These are phyloP conservation scores for Magnusiomyces fungicola DNA, from an alignment of 1,139 yeast genomes.

Conservation along the genomic window DNA sequence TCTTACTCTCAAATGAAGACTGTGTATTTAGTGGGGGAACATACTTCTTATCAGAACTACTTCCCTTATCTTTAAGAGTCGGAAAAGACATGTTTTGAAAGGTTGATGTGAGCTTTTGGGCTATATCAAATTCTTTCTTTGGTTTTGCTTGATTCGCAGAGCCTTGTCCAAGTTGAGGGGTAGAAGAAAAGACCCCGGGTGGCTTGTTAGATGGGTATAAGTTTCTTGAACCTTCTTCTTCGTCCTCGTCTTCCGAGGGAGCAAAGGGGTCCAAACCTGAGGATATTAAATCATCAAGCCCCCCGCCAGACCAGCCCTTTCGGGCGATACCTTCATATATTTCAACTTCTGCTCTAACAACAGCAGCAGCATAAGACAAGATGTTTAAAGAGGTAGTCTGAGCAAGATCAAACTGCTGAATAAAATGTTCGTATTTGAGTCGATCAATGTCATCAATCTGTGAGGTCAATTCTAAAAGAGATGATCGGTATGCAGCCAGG, in stretches of 20 bases:
- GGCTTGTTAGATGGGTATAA: not conserved
- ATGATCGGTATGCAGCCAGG: conserved; percentile 54
- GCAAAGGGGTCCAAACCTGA: conserved; percentile 40
- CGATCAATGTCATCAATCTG: conserved; percentile 75
- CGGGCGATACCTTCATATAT: conserved; percentile 73
- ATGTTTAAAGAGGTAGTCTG: conserved; percentile 52
- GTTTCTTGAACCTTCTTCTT: conserved; percentile 33
- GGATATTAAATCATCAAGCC: conserved; percentile 55
- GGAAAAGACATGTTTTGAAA: not conserved
- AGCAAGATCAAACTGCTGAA: conserved; percentile 50
- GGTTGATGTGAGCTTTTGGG: not conserved
- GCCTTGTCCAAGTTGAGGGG: not conserved
- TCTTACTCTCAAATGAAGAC: not conserved
- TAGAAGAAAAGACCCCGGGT: not conserved
- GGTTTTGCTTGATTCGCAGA: not conserved
- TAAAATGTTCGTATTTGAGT: conserved; percentile 66
- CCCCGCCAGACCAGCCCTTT: conserved; percentile 86
- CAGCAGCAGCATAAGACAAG: conserved; percentile 50
- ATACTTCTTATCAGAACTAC: not conserved
- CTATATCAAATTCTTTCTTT: not conserved
- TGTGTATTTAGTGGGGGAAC: not conserved
- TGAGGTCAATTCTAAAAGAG: conserved; percentile 56
- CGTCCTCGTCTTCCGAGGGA: conserved; percentile 22
- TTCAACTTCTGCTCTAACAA: conserved; percentile 73
- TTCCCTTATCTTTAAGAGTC: not conserved